phyloP scores from a whole-genome alignment of 1,284 basidiomycete species.

The Cutaneotrichosporon daszewskae region DNA sequence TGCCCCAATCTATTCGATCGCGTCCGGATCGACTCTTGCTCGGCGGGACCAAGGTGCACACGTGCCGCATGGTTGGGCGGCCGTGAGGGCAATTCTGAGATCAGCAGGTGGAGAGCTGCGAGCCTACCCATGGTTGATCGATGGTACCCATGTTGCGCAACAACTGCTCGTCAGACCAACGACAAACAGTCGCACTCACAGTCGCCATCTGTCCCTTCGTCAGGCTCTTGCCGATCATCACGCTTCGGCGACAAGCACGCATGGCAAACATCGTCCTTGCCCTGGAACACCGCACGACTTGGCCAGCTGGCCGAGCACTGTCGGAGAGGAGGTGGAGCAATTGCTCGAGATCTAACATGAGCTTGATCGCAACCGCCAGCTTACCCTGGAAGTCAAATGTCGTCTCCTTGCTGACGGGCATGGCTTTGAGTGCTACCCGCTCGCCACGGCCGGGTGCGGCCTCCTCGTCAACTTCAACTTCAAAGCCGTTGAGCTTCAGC shows the following conservation, averaged over 20 bases:
- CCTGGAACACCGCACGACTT: constrained; percentile 84
- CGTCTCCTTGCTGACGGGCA: constrained; percentile 85
- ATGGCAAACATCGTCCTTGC: constrained; percentile 95
- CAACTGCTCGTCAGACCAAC: constrained; percentile 53
- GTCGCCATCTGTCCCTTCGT: constrained; percentile 70
- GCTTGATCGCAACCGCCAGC: constrained; percentile 10
- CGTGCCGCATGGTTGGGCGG: constrained; percentile 89
- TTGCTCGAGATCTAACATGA: constrained; percentile 79
- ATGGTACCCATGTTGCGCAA: constrained; percentile 90
- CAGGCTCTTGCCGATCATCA: constrained; percentile 90
- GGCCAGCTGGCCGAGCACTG: constrained; percentile 56
- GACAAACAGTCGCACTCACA: constrained; percentile 50
- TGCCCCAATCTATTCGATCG: too few relatives aligned
- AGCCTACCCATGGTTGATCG: constrained; percentile 77
- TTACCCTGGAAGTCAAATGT: constrained; percentile 67
- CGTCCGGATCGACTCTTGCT: background rate
- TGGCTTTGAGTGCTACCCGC: constrained; percentile 67
- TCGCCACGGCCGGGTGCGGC: constrained; percentile 52
- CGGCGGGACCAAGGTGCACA: constrained; percentile 34
- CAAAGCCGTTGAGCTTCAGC: constrained; percentile 82
- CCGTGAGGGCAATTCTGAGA: constrained; percentile 86
- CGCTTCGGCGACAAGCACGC: constrained; percentile 89
- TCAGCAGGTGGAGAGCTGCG: constrained; percentile 1
- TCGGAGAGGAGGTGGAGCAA: constrained; percentile 80
- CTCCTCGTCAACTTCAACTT: constrained; percentile 57